Evolutionary conservation across 768 basidiomycete species (phyloP).

Genomic region (Russula dissimulans): DNA sequence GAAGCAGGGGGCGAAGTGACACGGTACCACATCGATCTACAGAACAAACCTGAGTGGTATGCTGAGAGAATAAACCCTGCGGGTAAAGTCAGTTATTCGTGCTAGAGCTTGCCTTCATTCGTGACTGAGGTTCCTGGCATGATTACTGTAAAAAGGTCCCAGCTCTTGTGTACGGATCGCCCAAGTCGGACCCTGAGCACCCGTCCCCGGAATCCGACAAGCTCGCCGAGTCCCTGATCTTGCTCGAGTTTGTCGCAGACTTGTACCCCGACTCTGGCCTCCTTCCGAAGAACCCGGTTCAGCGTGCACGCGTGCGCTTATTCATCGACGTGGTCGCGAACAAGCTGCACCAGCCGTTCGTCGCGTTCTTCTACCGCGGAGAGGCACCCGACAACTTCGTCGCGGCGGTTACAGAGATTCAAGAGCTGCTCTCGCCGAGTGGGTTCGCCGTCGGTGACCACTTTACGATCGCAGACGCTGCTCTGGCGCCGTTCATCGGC

Average conservation of each 20-base stretch:
- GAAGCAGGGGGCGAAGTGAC: slow-evolving; percentile 42
- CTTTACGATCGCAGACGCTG: slow-evolving; percentile 52
- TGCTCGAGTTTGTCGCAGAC: slow-evolving; percentile 55
- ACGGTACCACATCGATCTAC: slow-evolving; percentile 46
- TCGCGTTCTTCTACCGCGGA: slow-evolving; percentile 27
- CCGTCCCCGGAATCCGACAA: slow-evolving; percentile 50
- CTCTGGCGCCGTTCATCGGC: slow-evolving; percentile 47
- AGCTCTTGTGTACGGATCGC: slow-evolving; percentile 51
- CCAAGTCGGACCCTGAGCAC: slow-evolving; percentile 38
- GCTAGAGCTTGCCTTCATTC: too few species aligned
- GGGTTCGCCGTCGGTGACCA: slow-evolving; percentile 34
- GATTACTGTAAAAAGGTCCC: slow-evolving; percentile 34
- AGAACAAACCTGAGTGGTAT: slow-evolving; percentile 61
- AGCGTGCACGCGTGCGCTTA: slow-evolving; percentile 46
- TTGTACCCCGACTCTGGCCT: slow-evolving; percentile 37
- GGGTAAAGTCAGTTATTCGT: slow-evolving; percentile 38
- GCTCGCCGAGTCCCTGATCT: slow-evolving; percentile 49
- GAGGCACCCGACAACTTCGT: slow-evolving; percentile 33
- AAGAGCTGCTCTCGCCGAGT: slow-evolving; percentile 36
- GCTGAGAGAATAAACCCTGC: slow-evolving; percentile 50
- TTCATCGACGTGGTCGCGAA: slow-evolving; percentile 44
- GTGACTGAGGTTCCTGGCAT: neutral
- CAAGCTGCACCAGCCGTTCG: slow-evolving; percentile 32
- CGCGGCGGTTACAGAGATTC: slow-evolving; percentile 36
- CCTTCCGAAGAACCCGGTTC: slow-evolving; percentile 44